Percentiles rank a stretch among this genome's conserved stretches.
phyloP scores from a whole-genome alignment of 2,329 filamentous ascomycete species.

The Dactylellina haptotyla region DNA sequence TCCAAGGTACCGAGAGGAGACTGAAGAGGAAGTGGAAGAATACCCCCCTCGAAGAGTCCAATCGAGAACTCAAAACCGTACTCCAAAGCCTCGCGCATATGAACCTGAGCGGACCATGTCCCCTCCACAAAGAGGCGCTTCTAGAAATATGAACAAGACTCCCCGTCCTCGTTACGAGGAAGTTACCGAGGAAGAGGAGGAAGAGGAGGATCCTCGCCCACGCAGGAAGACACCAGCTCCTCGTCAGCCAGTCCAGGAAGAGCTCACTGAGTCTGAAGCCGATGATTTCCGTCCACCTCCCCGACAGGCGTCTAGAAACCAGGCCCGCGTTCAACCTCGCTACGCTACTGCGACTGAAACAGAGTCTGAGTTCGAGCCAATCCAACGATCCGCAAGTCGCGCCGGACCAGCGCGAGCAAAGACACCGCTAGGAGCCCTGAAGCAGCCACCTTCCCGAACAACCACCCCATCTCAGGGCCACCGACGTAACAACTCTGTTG shows the following conservation, averaged over 20 bases:
- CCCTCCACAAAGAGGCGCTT: slow-evolving; percentile 42
- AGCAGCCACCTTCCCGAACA: slow-evolving; percentile 38
- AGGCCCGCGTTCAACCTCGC: slow-evolving; percentile 27
- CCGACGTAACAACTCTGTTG: slow-evolving; percentile 33
- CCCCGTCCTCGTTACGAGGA: slow-evolving; percentile 47
- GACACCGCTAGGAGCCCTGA: slow-evolving; percentile 32
- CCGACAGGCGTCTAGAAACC: slow-evolving; percentile 46
- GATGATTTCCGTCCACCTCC: slow-evolving; percentile 45
- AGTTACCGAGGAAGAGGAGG: slow-evolving; percentile 44
- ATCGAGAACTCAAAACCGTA: slow-evolving; percentile 46
- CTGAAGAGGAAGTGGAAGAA: slow-evolving; percentile 38
- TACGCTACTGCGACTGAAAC: slow-evolving; percentile 44
- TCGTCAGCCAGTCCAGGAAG: slow-evolving; percentile 40
- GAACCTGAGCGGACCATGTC: slow-evolving; percentile 46
- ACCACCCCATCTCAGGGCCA: slow-evolving; percentile 44
- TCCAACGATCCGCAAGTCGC: slow-evolving; percentile 36
- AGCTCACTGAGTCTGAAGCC: slow-evolving; percentile 46
- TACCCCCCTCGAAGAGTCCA: slow-evolving; percentile 39
- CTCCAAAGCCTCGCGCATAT: slow-evolving; percentile 44
- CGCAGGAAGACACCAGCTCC: slow-evolving; percentile 33
- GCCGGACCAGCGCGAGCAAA: slow-evolving; percentile 24
- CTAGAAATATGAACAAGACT: slow-evolving; percentile 46
- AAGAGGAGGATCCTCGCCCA: slow-evolving; percentile 36
- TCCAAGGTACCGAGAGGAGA: slow-evolving; percentile 36
- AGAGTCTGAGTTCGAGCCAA: slow-evolving; percentile 26